phyloP scores from a whole-genome alignment of 306 rosid genomes.

The Cicer arietinum region DNA sequence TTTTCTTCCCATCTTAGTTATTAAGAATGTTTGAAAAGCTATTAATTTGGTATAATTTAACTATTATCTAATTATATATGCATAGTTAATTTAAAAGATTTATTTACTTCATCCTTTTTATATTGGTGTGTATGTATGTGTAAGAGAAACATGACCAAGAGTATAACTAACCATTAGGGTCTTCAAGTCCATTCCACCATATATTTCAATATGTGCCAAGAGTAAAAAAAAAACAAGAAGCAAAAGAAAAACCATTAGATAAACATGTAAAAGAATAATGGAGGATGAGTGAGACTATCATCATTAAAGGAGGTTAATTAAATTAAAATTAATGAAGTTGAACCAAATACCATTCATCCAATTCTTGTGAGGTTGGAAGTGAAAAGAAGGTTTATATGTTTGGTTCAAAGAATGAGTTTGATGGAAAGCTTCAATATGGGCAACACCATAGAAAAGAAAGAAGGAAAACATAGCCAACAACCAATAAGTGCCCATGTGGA shows the following conservation, averaged over 20 bases:
- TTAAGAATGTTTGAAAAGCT: background rate
- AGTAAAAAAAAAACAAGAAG: slow-evolving; percentile 20
- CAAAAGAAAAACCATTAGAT: slow-evolving; percentile 7
- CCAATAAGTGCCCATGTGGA: slow-evolving; percentile 35
- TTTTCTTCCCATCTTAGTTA: background rate
- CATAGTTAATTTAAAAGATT: background rate
- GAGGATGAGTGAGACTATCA: background rate
- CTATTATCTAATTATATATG: background rate
- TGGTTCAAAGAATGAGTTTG: slow-evolving; percentile 33
- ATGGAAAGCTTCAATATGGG: slow-evolving; percentile 40
- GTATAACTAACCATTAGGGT: slow-evolving; percentile 58
- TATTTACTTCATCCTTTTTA: background rate
- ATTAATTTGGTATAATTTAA: background rate
- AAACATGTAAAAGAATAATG: background rate
- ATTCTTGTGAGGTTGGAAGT: slow-evolving; percentile 58
- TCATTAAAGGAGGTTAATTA: background rate
- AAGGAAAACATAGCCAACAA: slow-evolving; percentile 8
- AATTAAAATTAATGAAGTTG: slow-evolving; percentile 3
- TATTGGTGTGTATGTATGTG: background rate
- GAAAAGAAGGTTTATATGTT: slow-evolving; percentile 61
- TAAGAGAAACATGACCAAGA: background rate
- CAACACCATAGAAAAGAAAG: slow-evolving; percentile 31
- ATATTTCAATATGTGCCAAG: slow-evolving; percentile 8
- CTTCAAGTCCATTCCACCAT: slow-evolving; percentile 44
- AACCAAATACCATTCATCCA: slow-evolving; percentile 62